Evolutionary conservation across 1,284 basidiomycete species (phyloP).

Genomic region (Trichosporon asahii): DNA sequence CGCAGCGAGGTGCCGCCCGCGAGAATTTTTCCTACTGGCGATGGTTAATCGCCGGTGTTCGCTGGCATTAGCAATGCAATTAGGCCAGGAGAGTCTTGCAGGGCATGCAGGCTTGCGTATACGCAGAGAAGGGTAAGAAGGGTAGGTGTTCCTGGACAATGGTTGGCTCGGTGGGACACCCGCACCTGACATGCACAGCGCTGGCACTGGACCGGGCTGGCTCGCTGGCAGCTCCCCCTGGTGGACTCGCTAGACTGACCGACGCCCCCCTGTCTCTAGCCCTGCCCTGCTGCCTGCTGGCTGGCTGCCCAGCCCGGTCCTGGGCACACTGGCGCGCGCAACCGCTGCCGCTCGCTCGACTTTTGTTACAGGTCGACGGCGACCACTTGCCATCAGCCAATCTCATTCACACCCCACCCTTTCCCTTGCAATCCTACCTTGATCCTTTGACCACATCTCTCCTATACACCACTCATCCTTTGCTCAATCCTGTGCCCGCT

Average conservation of each 20-base stretch:
- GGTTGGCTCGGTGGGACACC: not conserved
- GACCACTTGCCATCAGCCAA: not conserved
- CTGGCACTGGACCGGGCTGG: not conserved
- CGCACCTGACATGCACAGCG: not conserved
- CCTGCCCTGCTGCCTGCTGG: not conserved
- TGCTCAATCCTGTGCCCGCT: conserved; percentile 3
- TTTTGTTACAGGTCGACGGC: not conserved
- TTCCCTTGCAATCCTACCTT: not conserved
- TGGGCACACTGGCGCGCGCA: not conserved
- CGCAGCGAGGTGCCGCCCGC: not conserved
- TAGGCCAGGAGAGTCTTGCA: not conserved
- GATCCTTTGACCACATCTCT: not conserved
- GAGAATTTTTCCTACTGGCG: not conserved
- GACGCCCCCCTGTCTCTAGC: conserved; percentile 2
- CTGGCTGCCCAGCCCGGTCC: not conserved
- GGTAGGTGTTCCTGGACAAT: not conserved
- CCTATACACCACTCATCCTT: not conserved
- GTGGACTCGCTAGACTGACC: not conserved
- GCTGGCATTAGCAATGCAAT: not conserved
- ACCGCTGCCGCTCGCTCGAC: not conserved
- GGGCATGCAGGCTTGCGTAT: not conserved
- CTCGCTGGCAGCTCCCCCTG: not conserved
- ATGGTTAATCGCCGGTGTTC: not conserved
- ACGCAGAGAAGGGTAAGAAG: not conserved
- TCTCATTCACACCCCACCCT: conserved; percentile 9